Evolutionary conservation across 2,329 filamentous ascomycete species (phyloP), one percentile per base, ranked within the genome.

Genomic region (Teratosphaeria viscida): DNA sequence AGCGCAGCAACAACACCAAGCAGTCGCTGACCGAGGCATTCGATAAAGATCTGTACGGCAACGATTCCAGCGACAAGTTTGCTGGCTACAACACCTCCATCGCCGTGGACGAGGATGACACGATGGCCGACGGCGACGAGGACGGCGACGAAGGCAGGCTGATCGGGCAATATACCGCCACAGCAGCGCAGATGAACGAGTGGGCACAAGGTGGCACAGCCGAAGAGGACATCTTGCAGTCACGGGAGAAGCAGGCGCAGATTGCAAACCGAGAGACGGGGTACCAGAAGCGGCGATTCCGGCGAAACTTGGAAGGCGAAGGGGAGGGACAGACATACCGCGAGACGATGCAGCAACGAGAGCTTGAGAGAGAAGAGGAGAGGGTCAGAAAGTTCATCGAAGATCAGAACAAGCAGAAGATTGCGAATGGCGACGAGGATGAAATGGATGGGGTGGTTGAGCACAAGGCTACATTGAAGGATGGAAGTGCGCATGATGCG

Each of bases 101-200:
- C 67, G 88, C 92, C 47, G 85, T 86, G 59, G 85, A 84, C 67
- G 88, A 88, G 71, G 89, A 90, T 69, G 88, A 92, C 65, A 86
- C 87, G 69, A 90, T 90, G 83, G 83, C 83, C 56, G 89, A 87
- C 73, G 85, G 77, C 59, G 87, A 89, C 73, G 85, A 79, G n/a
- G 73, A 78, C 54, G 79, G 73, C 67, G 85, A 89, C 67, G 84
- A 88, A 69, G 70, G 70, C 5, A 85, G 90, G 61, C 80, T 99
- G 62, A 87, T 96, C 37, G 92, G 92, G 64, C 94, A 97, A 75
- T 99, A 99, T 76, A 99, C 94, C 39, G 94, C 94, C 29, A 92
- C 91, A 47, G 87, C 85, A 66, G 86, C 89, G 56, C 90, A 96
- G 77, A 92, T 99, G 71, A 90, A 96, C 72, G 94, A 99, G 76